Evolutionary conservation across 176 grass and related monocot genomes (phyloP).

Genomic region (Carex myosuroides): DNA sequence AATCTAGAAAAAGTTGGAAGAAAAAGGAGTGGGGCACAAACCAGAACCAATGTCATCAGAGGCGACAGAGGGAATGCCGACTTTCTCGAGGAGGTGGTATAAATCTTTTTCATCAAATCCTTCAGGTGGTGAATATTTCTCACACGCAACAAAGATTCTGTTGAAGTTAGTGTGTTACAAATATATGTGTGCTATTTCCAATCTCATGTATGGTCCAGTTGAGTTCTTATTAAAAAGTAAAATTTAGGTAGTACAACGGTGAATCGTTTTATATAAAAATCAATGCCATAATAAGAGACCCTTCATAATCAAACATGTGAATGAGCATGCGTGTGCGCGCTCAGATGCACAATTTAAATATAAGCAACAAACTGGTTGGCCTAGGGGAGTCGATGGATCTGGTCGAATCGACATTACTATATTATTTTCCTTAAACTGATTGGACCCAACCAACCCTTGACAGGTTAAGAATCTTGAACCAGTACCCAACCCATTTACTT

Average conservation of each 20-base stretch:
- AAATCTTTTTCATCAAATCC: constrained; percentile 80
- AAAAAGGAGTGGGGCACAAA: not conserved
- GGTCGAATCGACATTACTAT: too few species aligned
- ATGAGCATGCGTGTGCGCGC: not conserved
- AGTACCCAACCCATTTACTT: too few species aligned
- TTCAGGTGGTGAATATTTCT: constrained; percentile 81
- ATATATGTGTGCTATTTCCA: not conserved
- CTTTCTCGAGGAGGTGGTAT: constrained; percentile 80
- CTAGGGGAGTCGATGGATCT: too few species aligned
- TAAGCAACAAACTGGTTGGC: not conserved
- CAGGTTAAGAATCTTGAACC: too few species aligned
- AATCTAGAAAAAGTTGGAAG: not conserved
- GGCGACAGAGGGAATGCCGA: constrained; percentile 68
- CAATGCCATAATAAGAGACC: not conserved
- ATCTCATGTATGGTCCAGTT: not conserved
- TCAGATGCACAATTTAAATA: not conserved
- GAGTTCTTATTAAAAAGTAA: not conserved
- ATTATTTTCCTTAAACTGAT: too few species aligned
- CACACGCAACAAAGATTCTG: constrained; percentile 94
- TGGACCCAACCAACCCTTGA: too few species aligned
- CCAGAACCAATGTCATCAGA: constrained; percentile 19
- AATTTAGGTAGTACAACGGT: not conserved
- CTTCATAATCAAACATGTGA: not conserved
- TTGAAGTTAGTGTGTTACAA: not conserved
- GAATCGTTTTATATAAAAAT: not conserved